Percentiles rank a stretch among this genome's conserved stretches.
Conservation (phyloP, 257 asterid species). For the Striga asiatica region DNA sequence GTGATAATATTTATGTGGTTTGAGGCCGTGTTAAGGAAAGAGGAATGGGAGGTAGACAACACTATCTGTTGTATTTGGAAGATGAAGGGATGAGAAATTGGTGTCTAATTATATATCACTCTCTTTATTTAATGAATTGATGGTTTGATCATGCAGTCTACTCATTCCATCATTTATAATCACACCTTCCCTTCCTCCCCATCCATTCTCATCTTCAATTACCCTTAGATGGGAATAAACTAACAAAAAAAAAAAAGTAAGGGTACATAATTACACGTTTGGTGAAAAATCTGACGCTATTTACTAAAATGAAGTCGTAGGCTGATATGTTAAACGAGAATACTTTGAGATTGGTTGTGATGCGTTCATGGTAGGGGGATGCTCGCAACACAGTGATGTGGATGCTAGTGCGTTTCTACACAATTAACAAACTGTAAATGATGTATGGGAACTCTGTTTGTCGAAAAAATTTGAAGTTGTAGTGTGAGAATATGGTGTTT, state of each 20-base stretch:
- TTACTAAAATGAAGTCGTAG: too few species aligned
- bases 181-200: background rate
- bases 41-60: background rate
- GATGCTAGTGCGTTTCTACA: too few species aligned
- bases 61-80: background rate
- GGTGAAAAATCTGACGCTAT: too few species aligned
- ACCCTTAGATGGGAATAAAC: too few species aligned
- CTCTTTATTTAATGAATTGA: background rate
- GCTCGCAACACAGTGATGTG: too few species aligned
- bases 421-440: too few species aligned
- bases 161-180: background rate
- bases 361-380: too few species aligned
- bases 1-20: background rate
- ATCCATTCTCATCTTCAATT: background rate
- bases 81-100: background rate
- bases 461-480: conserved; percentile 20
- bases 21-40: background rate
- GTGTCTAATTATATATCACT: background rate
- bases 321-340: too few species aligned
- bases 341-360: too few species aligned
- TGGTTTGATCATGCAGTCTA: background rate
- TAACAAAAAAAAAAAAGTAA: too few species aligned
- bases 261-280: too few species aligned
- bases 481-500: conserved; percentile 44
- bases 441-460: conserved; percentile 28